phyloP scores from a whole-genome alignment of 2,329 filamentous ascomycete species.

The Pyricularia sp. region DNA sequence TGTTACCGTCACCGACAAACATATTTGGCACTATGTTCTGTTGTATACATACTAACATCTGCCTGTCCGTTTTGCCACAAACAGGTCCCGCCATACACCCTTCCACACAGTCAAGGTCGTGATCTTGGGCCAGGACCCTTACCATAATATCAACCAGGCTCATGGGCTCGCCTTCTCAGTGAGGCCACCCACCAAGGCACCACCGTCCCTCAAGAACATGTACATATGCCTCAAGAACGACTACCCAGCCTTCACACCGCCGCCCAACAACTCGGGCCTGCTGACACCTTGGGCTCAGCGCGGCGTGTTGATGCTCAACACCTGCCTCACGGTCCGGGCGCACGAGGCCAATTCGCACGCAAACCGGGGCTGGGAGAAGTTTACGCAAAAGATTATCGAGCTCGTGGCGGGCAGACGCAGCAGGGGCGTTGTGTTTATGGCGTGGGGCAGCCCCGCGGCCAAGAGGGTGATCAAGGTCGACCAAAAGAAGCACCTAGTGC shows the following conservation, averaged over 20 bases:
- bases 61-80: background rate
- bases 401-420: slow-evolving; percentile 65
- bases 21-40: background rate
- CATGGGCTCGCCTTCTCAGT: slow-evolving; percentile 96
- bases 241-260: slow-evolving; percentile 66
- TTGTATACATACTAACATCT: background rate
- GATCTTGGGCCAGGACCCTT: slow-evolving; percentile 91
- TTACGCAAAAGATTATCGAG: slow-evolving; percentile 88
- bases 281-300: slow-evolving; percentile 89
- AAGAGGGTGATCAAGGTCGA: slow-evolving; percentile 67
- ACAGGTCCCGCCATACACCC: slow-evolving; percentile 85
- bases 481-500: slow-evolving; percentile 59
- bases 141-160: slow-evolving; percentile 90
- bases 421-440: slow-evolving; percentile 82
- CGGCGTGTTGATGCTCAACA: slow-evolving; percentile 87
- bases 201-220: slow-evolving; percentile 86
- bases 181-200: slow-evolving; percentile 73
- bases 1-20: background rate
- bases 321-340: slow-evolving; percentile 83
- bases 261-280: slow-evolving; percentile 66
- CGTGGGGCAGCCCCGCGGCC: slow-evolving; percentile 80
- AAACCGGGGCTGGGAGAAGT: slow-evolving; percentile 79
- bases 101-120: slow-evolving; percentile 82
- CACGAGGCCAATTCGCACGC: slow-evolving; percentile 79
- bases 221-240: slow-evolving; percentile 80